phyloP scores from a whole-genome alignment of 768 basidiomycete genomes.

The Suillus decipiens region DNA sequence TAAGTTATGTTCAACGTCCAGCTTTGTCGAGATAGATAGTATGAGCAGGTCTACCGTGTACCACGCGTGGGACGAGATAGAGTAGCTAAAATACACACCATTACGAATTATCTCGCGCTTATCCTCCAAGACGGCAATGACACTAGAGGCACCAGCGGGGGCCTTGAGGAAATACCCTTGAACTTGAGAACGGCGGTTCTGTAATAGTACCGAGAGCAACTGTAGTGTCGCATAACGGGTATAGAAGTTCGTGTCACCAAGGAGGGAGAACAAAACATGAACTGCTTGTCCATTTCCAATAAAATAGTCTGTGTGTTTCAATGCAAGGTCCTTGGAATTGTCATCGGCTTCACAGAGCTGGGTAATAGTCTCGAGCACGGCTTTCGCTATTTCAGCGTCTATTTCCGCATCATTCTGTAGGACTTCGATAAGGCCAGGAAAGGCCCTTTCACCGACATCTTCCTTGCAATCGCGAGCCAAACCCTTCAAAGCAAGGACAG shows the following conservation, averaged over 20 bases:
- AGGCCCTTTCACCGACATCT: constrained; percentile 79
- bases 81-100: constrained; percentile 48
- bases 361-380: constrained; percentile 86
- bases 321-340: constrained; percentile 60
- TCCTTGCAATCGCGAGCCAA: constrained; percentile 88
- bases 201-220: constrained; percentile 74
- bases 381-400: constrained; percentile 91
- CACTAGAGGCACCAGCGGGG: constrained; percentile 70
- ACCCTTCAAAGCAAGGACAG: constrained; percentile 92
- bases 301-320: constrained; percentile 81
- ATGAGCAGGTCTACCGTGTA: constrained; percentile 11
- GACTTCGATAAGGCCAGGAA: constrained; percentile 77
- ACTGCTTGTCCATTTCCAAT: constrained; percentile 70
- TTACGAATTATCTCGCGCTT: constrained; percentile 87
- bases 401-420: constrained; percentile 86
- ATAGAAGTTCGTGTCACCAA: constrained; percentile 80
- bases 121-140: constrained; percentile 79
- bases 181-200: constrained; percentile 77
- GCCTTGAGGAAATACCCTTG: constrained; percentile 93
- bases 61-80: not conserved
- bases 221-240: constrained; percentile 84
- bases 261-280: constrained; percentile 75
- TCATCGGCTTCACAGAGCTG: constrained; percentile 83
- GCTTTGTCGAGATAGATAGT: constrained; percentile 5
- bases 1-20: constrained; percentile 2